Evolutionary conservation across 108 stramenopile species (phyloP).

Genomic region (Cyclostephanos invisitatus): DNA sequence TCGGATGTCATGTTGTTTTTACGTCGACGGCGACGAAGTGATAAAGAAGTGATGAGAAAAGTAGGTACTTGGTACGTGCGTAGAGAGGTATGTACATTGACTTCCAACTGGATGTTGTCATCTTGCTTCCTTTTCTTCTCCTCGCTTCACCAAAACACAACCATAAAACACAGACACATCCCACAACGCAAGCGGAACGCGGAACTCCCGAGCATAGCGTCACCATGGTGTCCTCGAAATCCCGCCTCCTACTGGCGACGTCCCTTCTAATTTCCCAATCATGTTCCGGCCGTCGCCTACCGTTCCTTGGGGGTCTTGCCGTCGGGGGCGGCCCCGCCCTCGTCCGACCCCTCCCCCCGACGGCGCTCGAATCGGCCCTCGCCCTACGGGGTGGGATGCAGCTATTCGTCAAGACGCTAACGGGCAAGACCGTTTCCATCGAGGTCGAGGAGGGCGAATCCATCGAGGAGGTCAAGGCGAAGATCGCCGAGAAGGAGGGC

Average conservation of each 20-base stretch:
- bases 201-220: not conserved
- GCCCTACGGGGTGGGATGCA: constrained; percentile 87
- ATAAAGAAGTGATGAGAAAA: no score
- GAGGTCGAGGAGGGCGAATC: constrained; percentile 97
- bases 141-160: no score
- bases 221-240: constrained; percentile 32
- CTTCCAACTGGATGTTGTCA: not conserved
- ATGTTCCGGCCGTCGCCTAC: constrained; percentile 27
- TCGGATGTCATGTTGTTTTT: constrained; percentile 12
- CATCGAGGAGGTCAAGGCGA: constrained; percentile 97
- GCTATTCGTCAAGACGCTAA: constrained; percentile 95
- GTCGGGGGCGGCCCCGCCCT: constrained; percentile 15
- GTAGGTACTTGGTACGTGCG: no score
- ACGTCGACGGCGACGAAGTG: no score
- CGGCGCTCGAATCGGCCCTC: constrained; percentile 35
- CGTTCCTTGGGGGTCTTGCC: constrained; percentile 4
- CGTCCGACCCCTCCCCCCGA: constrained; percentile 3
- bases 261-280: constrained; percentile 23
- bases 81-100: no score
- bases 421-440: constrained; percentile 94
- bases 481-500: constrained; percentile 97
- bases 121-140: no score
- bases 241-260: constrained; percentile 31
- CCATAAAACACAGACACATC: no score
- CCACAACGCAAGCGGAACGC: no score